These are phyloP conservation scores for Aspergillus saccharolyticus DNA, from an alignment of 495 filamentous ascomycete genomes.

Conservation along the genomic window DNA sequence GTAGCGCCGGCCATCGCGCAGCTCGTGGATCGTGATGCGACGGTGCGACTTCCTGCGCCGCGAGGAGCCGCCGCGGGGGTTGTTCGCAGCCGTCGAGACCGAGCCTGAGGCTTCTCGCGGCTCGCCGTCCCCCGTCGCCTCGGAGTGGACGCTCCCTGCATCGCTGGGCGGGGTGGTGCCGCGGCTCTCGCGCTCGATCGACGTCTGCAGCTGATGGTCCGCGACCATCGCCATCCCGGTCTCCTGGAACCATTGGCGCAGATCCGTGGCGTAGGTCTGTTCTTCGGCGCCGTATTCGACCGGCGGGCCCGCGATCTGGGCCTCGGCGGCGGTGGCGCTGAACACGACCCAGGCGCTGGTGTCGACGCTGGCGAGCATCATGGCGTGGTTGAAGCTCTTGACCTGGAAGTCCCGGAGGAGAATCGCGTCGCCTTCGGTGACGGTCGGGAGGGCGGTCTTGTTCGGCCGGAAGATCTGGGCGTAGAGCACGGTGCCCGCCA, in stretches of 20 bases:
- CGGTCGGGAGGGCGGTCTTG: conserved; percentile 62
- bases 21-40: conserved; percentile 40
- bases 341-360: conserved; percentile 65
- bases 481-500: conserved; percentile 37
- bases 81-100: no score
- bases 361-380: conserved; percentile 44
- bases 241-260: conserved; percentile 44
- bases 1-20: conserved; percentile 42
- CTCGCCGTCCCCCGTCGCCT: conserved; percentile 13
- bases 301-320: conserved; percentile 54
- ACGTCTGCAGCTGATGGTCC: conserved; percentile 36
- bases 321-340: conserved; percentile 37
- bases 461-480: conserved; percentile 74
- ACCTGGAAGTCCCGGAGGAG: conserved; percentile 74
- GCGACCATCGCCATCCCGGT: conserved; percentile 33
- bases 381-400: conserved; percentile 38
- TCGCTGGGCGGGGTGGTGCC: conserved; percentile 31
- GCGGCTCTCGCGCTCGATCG: conserved; percentile 33
- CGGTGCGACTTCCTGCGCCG: conserved; percentile 32
- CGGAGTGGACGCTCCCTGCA: conserved; percentile 28
- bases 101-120: conserved; percentile 10
- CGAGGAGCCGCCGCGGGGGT: conserved; percentile 9
- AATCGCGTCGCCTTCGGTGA: conserved; percentile 67
- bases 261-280: conserved; percentile 45
- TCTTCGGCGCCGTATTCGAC: conserved; percentile 62